Percentiles rank a stretch among this genome's conserved stretches.
phyloP scores from a whole-genome alignment of 1,284 basidiomycete species.

The Meripilus lineatus region DNA sequence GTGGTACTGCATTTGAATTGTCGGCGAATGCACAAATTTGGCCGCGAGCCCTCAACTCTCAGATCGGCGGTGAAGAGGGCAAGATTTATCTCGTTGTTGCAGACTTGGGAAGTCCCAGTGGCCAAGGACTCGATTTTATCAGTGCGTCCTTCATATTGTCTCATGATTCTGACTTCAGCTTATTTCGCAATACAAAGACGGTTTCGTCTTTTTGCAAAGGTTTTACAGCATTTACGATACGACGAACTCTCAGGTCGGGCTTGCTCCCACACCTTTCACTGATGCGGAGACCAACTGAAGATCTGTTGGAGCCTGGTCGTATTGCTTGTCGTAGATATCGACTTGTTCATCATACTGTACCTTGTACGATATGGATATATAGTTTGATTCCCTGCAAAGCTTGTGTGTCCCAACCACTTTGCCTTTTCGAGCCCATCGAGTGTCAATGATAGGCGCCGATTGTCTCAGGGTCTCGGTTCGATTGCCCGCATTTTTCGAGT shows the following conservation, averaged over 20 bases:
- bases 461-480: too few relatives aligned
- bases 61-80: constrained; percentile 43
- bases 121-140: constrained; percentile 33
- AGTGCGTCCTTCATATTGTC: constrained; percentile 23
- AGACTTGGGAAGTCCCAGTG: constrained; percentile 36
- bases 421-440: too few relatives aligned
- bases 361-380: too few relatives aligned
- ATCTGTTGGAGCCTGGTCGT: too few relatives aligned
- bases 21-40: constrained; percentile 57
- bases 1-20: constrained; percentile 36
- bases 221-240: constrained; percentile 68
- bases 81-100: constrained; percentile 50
- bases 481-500: too few relatives aligned
- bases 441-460: too few relatives aligned
- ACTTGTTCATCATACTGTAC: too few relatives aligned
- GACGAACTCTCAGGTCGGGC: constrained; percentile 40
- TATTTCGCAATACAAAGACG: constrained; percentile 19
- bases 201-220: constrained; percentile 42
- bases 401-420: too few relatives aligned
- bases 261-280: constrained; percentile 42
- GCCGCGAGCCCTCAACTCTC: constrained; percentile 48
- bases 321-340: too few relatives aligned
- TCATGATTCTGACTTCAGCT: constrained; percentile 3
- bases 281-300: constrained; percentile 36
- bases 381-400: too few relatives aligned